Evolutionary conservation across 805 yeast species (phyloP).

Genomic region (Clavispora carvajalis): DNA sequence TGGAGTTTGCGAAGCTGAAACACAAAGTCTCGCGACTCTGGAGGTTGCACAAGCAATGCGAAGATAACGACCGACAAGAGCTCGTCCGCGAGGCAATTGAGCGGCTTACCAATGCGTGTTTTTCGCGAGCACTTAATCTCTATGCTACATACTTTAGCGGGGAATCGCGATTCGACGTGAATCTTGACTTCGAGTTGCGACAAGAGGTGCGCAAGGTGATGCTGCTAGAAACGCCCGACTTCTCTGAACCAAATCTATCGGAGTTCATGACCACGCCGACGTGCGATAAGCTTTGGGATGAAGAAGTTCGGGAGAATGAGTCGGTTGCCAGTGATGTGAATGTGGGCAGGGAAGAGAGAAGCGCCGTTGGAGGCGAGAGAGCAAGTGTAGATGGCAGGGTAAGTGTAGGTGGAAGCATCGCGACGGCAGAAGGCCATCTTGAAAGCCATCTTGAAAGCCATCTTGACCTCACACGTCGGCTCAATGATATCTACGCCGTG

Average conservation of each 20-base stretch:
- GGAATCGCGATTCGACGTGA: slow-evolving; percentile 66
- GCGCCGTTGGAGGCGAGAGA: not conserved
- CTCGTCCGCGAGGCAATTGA: slow-evolving; percentile 6
- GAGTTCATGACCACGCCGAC: slow-evolving; percentile 12
- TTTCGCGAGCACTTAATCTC: slow-evolving; percentile 58
- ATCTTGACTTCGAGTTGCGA: slow-evolving; percentile 54
- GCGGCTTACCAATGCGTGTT: slow-evolving; percentile 46
- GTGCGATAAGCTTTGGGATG: slow-evolving; percentile 4
- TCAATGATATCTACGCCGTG: slow-evolving; percentile 19
- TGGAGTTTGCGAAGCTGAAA: slow-evolving; percentile 46
- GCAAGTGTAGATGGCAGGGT: not conserved
- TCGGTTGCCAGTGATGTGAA: no score
- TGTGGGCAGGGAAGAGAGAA: no score
- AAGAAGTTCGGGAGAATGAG: no score
- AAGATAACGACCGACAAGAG: slow-evolving; percentile 2
- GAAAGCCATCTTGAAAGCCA: no score
- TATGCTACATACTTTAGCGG: slow-evolving; percentile 60
- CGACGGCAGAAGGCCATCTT: no score
- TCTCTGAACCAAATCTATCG: not conserved
- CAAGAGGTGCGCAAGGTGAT: slow-evolving; percentile 38
- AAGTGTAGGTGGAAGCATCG: no score
- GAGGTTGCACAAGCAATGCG: slow-evolving; percentile 5
- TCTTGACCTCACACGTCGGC: slow-evolving; percentile 3
- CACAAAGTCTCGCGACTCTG: slow-evolving; percentile 36
- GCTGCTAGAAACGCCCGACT: slow-evolving; percentile 3